Conservation (phyloP, 1,139 yeast species). For the Arxiozyma bovina region DNA sequence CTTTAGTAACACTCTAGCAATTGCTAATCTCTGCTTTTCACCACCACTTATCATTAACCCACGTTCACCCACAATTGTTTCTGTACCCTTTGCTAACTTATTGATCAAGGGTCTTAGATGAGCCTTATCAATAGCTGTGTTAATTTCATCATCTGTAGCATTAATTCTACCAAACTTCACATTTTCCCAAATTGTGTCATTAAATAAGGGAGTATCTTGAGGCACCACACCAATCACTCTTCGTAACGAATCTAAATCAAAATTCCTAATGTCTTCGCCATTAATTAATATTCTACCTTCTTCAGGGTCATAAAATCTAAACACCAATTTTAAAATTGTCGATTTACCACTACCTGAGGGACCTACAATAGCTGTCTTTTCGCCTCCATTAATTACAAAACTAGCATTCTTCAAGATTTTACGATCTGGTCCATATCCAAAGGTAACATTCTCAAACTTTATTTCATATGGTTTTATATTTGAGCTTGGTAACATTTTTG, state of each 20-base stretch:
- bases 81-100: conserved; percentile 73
- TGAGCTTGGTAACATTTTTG: conserved; percentile 39
- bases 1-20: conserved; percentile 78
- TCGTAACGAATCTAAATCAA: conserved; percentile 69
- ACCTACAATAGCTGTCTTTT: conserved; percentile 87
- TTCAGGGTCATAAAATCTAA: conserved; percentile 80
- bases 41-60: conserved; percentile 99
- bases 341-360: conserved; percentile 96
- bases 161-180: conserved; percentile 75
- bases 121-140: conserved; percentile 55
- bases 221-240: conserved; percentile 84
- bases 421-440: conserved; percentile 84
- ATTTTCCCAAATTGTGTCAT: conserved; percentile 81
- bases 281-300: conserved; percentile 75
- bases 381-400: conserved; percentile 84
- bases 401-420: conserved; percentile 75
- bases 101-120: conserved; percentile 54
- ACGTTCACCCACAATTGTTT: conserved; percentile 93
- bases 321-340: conserved; percentile 72
- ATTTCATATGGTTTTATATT: conserved; percentile 52
- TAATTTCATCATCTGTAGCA: conserved; percentile 68
- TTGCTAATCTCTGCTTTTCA: conserved; percentile 91
- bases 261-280: conserved; percentile 77
- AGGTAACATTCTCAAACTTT: conserved; percentile 80
- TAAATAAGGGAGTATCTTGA: conserved; percentile 93